Conservation (phyloP, 2,329 filamentous ascomycete species). For the Harringtonia aguacate region DNA sequence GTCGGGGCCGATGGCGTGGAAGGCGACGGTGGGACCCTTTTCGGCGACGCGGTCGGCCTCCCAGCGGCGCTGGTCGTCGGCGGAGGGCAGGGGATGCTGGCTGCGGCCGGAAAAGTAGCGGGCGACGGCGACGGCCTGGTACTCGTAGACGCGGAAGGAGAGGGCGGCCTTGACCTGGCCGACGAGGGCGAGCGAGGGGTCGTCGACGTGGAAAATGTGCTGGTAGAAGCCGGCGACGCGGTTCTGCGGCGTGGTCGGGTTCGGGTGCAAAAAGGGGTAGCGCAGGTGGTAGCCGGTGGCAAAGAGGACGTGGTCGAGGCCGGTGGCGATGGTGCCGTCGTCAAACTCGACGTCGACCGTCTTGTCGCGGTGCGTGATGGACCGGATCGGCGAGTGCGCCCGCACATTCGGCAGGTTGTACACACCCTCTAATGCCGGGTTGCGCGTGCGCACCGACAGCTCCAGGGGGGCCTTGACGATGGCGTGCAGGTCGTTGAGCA, state of each 20-base stretch:
- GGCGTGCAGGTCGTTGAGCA: conserved; percentile 37
- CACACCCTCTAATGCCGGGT: conserved; percentile 40
- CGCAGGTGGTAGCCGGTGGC: conserved; percentile 51
- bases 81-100: conserved; percentile 12
- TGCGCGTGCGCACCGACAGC: conserved; percentile 34
- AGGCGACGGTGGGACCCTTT: neutral
- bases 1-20: conserved; percentile 6
- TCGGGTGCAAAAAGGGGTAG: conserved; percentile 31
- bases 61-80: conserved; percentile 21
- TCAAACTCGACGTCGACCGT: conserved; percentile 24
- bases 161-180: conserved; percentile 25
- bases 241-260: neutral
- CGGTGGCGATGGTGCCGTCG: conserved; percentile 23
- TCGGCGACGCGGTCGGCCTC: conserved; percentile 11
- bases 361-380: conserved; percentile 16
- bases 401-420: conserved; percentile 41
- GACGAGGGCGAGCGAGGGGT: conserved; percentile 22
- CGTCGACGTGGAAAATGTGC: conserved; percentile 24
- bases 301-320: conserved; percentile 47
- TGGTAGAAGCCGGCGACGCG: conserved; percentile 22
- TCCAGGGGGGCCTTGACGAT: conserved; percentile 33
- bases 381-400: conserved; percentile 28
- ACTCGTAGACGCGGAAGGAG: conserved; percentile 25
- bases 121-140: conserved; percentile 25
- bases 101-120: conserved; percentile 21